Conservation (phyloP, 345 rosid species). For the Corymbia maculata region DNA sequence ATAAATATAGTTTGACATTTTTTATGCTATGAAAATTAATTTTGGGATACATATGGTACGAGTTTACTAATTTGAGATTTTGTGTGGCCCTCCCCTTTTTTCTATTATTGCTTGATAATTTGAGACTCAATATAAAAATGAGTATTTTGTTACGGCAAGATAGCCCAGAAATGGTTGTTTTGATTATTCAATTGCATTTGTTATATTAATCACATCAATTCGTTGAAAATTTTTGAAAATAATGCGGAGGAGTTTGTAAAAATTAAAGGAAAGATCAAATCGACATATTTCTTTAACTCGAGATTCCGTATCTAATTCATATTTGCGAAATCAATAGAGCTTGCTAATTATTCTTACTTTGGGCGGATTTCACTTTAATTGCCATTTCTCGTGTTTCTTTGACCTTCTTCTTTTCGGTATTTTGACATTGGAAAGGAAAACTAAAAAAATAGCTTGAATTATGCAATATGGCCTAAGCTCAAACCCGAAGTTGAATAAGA, state of each 20-base stretch:
- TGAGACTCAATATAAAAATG: not conserved
- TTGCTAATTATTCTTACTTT: fast-evolving
- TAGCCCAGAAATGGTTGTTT: not conserved
- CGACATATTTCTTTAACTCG: not conserved
- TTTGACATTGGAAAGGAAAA: not conserved
- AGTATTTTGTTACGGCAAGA: not conserved
- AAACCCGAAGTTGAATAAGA: fast-evolving
- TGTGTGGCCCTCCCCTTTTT: not conserved
- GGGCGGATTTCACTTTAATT: not conserved
- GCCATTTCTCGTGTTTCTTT: fast-evolving
- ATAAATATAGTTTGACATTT: not conserved
- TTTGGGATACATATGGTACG: too few species aligned
- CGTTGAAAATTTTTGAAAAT: not conserved
- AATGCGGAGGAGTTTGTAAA: not conserved
- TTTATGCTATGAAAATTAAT: not conserved
- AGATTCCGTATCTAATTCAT: not conserved
- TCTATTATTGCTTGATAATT: too few species aligned
- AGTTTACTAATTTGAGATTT: fast-evolving
- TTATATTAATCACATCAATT: not conserved
- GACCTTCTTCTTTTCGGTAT: not conserved
- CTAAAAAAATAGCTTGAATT: not conserved
- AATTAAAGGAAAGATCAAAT: not conserved
- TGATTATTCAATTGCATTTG: not conserved
- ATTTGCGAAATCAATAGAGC: fast-evolving
- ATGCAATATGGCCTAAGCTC: not conserved